phyloP scores from a whole-genome alignment of 345 rosid genomes.

The Theobroma cacao region DNA sequence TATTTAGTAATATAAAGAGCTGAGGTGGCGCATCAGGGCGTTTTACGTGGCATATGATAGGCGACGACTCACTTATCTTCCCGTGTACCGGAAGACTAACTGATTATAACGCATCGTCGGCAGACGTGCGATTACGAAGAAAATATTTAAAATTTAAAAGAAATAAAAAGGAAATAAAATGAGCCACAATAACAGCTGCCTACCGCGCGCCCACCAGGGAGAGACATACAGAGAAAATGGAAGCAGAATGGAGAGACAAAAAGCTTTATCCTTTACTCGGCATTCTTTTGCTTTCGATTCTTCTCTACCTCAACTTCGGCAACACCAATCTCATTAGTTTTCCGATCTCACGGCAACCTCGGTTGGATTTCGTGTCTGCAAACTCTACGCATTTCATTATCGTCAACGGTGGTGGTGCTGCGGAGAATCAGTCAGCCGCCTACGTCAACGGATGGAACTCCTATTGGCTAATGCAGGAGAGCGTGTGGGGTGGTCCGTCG shows the following conservation, averaged over 20 bases:
- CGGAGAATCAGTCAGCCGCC: not conserved
- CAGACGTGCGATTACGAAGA: not conserved
- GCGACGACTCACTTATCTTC: not conserved
- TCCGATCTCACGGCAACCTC: slow-evolving; percentile 31
- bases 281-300: slow-evolving; percentile 18
- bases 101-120: not conserved
- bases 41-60: not conserved
- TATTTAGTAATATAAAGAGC: too few relatives aligned
- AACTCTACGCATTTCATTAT: slow-evolving; percentile 12
- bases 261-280: slow-evolving; percentile 32
- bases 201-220: not conserved
- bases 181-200: not conserved
- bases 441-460: slow-evolving; percentile 21
- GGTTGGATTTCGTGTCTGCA: slow-evolving; percentile 10
- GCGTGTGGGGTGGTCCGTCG: slow-evolving; percentile 16
- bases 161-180: not conserved
- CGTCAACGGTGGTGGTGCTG: not conserved
- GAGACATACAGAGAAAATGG: slow-evolving; percentile 22
- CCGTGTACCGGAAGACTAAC: not conserved
- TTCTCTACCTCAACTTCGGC: slow-evolving; percentile 31
- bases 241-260: slow-evolving; percentile 28
- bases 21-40: not conserved
- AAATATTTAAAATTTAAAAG: not conserved
- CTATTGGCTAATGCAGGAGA: slow-evolving; percentile 20
- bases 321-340: slow-evolving; percentile 14